phyloP scores from a whole-genome alignment of 345 rosid genomes.

The Passiflora organensis region DNA sequence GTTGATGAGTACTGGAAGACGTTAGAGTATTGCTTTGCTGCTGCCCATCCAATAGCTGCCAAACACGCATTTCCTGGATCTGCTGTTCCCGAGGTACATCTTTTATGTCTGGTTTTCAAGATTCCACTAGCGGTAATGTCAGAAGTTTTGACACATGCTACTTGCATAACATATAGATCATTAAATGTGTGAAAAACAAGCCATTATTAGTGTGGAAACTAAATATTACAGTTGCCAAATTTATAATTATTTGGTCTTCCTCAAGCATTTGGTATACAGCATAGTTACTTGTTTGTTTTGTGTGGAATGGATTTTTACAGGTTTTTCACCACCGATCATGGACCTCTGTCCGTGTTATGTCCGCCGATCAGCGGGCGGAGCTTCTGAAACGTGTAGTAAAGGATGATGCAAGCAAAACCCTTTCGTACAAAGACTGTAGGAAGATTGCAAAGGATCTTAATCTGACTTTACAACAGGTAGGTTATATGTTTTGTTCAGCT shows the following conservation, averaged over 20 bases:
- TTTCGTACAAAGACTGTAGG: slow-evolving; percentile 71
- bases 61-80: slow-evolving; percentile 91
- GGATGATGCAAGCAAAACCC: slow-evolving; percentile 39
- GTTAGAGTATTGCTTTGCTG: slow-evolving; percentile 91
- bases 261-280: not conserved
- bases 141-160: not conserved
- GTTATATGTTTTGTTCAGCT: not conserved
- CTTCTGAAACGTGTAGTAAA: slow-evolving; percentile 46
- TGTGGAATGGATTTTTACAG: slow-evolving; percentile 31
- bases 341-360: slow-evolving; percentile 70
- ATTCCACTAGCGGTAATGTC: not conserved
- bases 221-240: not conserved
- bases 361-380: slow-evolving; percentile 76
- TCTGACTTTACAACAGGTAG: slow-evolving; percentile 83
- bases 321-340: slow-evolving; percentile 68
- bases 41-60: slow-evolving; percentile 79
- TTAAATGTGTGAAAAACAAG: not conserved
- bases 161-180: not conserved
- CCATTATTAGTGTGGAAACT: not conserved
- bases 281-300: not conserved
- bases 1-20: slow-evolving; percentile 92
- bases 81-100: slow-evolving; percentile 73
- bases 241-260: not conserved
- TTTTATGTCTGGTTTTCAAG: slow-evolving; percentile 10
- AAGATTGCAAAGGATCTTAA: slow-evolving; percentile 80